These are phyloP conservation scores for Urostyla sp. DNA, from an alignment of 73 alveolate species.

Conservation along the genomic window DNA sequence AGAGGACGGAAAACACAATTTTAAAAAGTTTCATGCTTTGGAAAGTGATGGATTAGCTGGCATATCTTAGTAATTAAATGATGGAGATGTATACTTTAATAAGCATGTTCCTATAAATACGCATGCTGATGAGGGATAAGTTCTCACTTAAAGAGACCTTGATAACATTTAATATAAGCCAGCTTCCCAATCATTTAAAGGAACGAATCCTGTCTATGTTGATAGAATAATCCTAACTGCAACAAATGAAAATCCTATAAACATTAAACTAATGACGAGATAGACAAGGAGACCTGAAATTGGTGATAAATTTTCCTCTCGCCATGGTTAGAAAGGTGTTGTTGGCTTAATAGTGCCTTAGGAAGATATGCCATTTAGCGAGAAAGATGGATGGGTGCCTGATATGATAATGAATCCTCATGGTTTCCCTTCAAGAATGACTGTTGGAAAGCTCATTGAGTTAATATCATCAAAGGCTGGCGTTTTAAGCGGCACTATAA, in stretches of 20 bases:
- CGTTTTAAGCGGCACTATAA: slow-evolving; percentile 89
- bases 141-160: slow-evolving; percentile 43
- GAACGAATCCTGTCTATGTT: slow-evolving; percentile 84
- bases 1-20: not conserved
- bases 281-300: slow-evolving; percentile 97
- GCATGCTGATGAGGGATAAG: slow-evolving; percentile 47
- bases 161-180: slow-evolving; percentile 40
- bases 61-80: slow-evolving; percentile 81
- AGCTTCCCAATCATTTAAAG: slow-evolving; percentile 71
- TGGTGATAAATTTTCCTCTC: slow-evolving; percentile 97
- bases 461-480: slow-evolving; percentile 94
- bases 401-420: slow-evolving; percentile 99
- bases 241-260: slow-evolving; percentile 77
- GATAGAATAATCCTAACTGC: slow-evolving; percentile 89
- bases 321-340: slow-evolving; percentile 99
- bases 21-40: slow-evolving; percentile 88
- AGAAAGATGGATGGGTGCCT: slow-evolving; percentile 97
- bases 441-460: slow-evolving; percentile 99
- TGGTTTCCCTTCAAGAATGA: slow-evolving; percentile 99
- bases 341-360: slow-evolving; percentile 98
- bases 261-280: slow-evolving; percentile 87
- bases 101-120: slow-evolving; percentile 79
- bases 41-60: slow-evolving; percentile 95
- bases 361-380: slow-evolving; percentile 98
- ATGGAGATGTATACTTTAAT: slow-evolving; percentile 93